A percentile compares a stretch with the other conserved stretches of the same genome.
Conservation (phyloP, 805 yeast genomes). For the Myxozyma udenii region DNA sequence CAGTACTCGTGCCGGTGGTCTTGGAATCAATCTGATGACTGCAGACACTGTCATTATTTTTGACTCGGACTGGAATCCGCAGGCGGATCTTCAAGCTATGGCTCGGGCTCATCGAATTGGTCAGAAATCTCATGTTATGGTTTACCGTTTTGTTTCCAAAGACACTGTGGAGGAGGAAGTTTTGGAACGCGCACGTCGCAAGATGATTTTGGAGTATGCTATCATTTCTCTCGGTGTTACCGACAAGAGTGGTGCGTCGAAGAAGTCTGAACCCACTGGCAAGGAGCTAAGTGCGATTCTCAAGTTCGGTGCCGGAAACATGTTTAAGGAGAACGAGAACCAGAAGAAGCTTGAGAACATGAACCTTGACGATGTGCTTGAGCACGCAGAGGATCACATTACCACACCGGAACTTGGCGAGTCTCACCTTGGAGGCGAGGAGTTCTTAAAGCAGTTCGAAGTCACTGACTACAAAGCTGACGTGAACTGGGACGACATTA, state of each 20-base stretch:
- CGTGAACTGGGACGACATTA: conserved; percentile 98
- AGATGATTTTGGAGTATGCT: conserved; percentile 98
- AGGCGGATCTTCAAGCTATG: conserved; percentile 98
- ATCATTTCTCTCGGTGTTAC: conserved; percentile 94
- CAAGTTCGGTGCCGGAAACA: conserved; percentile 97
- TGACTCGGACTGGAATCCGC: conserved; percentile 99
- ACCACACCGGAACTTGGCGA: conserved; percentile 97
- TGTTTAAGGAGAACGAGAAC: conserved; percentile 93
- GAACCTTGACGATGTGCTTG: conserved; percentile 91
- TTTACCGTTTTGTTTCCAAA: conserved; percentile 93
- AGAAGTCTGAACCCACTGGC: conserved; percentile 70
- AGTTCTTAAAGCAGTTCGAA: conserved; percentile 92
- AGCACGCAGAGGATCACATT: conserved; percentile 95
- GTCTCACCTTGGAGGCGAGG: conserved; percentile 97
- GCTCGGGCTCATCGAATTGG: conserved; percentile 99
- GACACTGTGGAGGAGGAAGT: conserved; percentile 98
- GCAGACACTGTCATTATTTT: conserved; percentile 98
- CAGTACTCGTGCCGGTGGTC: conserved; percentile 97
- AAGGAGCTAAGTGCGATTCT: conserved; percentile 88
- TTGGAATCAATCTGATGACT: conserved; percentile 97
- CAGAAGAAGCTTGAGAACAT: conserved; percentile 93
- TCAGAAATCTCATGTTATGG: conserved; percentile 97
- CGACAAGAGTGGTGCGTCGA: conserved; percentile 55
- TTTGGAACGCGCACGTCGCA: conserved; percentile 91
- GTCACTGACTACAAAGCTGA: conserved; percentile 95